Evolutionary conservation across 192 early-diverging fungal genomes (phyloP).

Genomic region (Chytriomyces hyalinus): DNA sequence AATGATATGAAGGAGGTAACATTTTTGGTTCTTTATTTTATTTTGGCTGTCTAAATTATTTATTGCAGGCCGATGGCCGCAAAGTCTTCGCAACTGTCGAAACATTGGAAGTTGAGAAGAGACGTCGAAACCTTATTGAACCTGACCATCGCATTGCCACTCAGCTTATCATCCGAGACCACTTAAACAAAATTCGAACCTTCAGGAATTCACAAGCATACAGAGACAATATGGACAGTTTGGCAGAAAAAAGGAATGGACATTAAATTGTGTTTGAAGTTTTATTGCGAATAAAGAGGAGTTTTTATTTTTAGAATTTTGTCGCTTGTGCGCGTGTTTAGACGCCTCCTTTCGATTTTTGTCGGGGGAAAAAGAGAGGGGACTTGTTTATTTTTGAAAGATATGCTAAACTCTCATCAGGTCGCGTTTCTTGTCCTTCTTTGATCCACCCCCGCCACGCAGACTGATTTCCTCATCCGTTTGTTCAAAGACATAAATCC

Average conservation of each 20-base stretch:
- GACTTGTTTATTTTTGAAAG: background rate
- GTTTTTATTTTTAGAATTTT: no score
- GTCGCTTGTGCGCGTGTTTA: no score
- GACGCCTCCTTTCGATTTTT: background rate
- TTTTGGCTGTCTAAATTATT: no score
- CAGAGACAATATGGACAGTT: background rate
- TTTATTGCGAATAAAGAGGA: background rate
- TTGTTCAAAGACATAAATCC: conserved; percentile 9
- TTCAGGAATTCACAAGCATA: background rate
- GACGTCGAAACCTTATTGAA: no score
- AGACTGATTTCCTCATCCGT: background rate
- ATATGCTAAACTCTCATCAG: conserved; percentile 19
- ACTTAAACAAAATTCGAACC: no score
- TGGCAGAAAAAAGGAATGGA: background rate
- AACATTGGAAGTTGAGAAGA: no score
- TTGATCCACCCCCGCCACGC: background rate
- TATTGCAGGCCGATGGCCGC: no score
- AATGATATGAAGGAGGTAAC: no score
- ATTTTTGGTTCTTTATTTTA: no score
- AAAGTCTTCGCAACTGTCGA: no score
- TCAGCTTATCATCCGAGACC: no score
- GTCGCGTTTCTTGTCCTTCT: conserved; percentile 22
- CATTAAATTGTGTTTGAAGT: background rate
- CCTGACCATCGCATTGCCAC: no score
- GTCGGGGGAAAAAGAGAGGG: background rate